phyloP scores from a whole-genome alignment of 352 stramenopile genomes.

The Phytophthora europaea region DNA sequence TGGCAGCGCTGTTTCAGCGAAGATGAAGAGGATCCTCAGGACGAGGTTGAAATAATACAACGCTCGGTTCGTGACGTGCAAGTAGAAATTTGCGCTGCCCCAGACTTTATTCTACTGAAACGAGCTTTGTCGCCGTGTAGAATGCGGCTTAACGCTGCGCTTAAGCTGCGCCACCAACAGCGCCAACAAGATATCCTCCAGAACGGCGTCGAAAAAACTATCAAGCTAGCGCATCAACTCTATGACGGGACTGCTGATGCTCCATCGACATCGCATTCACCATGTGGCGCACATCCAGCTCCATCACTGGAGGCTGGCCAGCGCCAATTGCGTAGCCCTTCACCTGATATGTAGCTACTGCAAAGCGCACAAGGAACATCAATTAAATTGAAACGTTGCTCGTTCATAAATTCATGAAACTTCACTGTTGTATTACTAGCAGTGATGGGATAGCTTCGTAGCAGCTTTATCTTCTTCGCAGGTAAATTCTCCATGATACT shows the following conservation, averaged over 20 bases:
- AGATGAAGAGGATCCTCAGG: background rate
- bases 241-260: background rate
- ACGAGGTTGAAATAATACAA: background rate
- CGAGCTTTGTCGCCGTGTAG: background rate
- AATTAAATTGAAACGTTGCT: too few species aligned
- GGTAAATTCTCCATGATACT: too few species aligned
- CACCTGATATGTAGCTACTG: background rate
- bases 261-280: background rate
- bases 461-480: too few species aligned
- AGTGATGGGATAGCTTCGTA: too few species aligned
- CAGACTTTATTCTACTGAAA: slow-evolving; percentile 2
- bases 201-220: background rate
- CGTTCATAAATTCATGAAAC: too few species aligned
- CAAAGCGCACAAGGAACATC: background rate
- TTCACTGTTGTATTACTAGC: too few species aligned
- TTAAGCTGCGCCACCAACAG: background rate
- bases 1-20: slow-evolving; percentile 1
- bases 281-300: background rate
- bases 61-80: background rate
- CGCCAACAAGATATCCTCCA: background rate
- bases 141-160: background rate
- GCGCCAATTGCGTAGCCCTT: background rate
- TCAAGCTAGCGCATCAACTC: background rate
- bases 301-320: background rate
- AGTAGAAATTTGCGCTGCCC: background rate